Percentiles rank a stretch among this genome's conserved stretches.
These are phyloP conservation scores for Aspergillus ustus DNA, from an alignment of 2,329 filamentous ascomycete species.

Conservation along the genomic window DNA sequence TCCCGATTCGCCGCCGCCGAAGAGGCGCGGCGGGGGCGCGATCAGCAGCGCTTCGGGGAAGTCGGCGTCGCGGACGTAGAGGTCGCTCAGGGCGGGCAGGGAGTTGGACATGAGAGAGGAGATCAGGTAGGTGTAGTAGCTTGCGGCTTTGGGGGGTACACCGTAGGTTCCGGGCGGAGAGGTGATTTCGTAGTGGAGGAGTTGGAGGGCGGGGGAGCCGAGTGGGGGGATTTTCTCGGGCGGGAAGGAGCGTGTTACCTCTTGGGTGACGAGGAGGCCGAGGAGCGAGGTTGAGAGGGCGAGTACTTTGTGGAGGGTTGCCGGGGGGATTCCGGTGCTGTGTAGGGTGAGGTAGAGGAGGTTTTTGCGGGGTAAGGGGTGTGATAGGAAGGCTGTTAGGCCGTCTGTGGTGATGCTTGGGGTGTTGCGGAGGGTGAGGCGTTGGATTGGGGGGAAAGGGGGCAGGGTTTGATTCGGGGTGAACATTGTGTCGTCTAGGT, in stretches of 20 bases:
- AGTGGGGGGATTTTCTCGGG: conserved; percentile 64
- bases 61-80: conserved; percentile 84
- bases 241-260: conserved; percentile 62
- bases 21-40: conserved; percentile 65
- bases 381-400: conserved; percentile 69
- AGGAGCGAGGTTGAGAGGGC: conserved; percentile 46
- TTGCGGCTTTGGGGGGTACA: conserved; percentile 55
- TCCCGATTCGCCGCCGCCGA: conserved; percentile 44
- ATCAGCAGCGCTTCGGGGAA: conserved; percentile 82
- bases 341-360: conserved; percentile 73
- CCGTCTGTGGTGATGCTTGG: conserved; percentile 74
- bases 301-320: conserved; percentile 49
- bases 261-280: conserved; percentile 59
- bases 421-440: conserved; percentile 72
- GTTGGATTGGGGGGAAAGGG: conserved; percentile 74
- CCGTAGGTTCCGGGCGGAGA: conserved; percentile 60
- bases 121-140: conserved; percentile 85
- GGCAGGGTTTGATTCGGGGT: conserved; percentile 67
- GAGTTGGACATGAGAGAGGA: conserved; percentile 77
- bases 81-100: conserved; percentile 72
- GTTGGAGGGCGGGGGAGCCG: conserved; percentile 69
- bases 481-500: conserved; percentile 79
- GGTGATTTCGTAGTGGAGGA: conserved; percentile 82
- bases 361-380: conserved; percentile 61
- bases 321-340: conserved; percentile 67